Evolutionary conservation across 768 basidiomycete species (phyloP).

Genomic region (Chlorophyllum brunneum): DNA sequence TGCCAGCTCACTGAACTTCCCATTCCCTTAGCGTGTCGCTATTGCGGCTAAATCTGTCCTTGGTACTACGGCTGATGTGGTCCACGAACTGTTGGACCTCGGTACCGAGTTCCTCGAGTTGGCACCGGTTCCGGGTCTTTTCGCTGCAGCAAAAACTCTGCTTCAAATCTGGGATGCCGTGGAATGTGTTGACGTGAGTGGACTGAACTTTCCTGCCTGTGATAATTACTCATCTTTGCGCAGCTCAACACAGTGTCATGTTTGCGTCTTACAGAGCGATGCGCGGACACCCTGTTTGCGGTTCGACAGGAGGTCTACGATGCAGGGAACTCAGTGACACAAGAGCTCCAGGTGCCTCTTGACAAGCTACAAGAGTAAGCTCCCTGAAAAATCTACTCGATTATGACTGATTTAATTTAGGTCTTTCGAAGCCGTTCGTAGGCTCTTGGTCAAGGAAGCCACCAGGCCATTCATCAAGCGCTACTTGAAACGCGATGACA

Average conservation of each 20-base stretch:
- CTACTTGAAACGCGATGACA: slow-evolving; percentile 72
- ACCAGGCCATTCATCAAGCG: slow-evolving; percentile 74
- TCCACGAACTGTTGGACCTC: slow-evolving; percentile 32
- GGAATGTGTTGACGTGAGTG: slow-evolving; percentile 50
- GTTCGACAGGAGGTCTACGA: slow-evolving; percentile 49
- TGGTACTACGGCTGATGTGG: slow-evolving; percentile 29
- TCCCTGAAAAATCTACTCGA: too few species aligned
- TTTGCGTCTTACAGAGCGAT: slow-evolving; percentile 57
- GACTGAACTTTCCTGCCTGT: not conserved
- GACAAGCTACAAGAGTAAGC: slow-evolving; percentile 39
- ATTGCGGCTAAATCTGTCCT: slow-evolving; percentile 29
- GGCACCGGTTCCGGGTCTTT: slow-evolving; percentile 49
- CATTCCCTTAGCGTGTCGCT: slow-evolving; percentile 26
- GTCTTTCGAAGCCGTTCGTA: slow-evolving; percentile 9
- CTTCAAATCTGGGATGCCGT: slow-evolving; percentile 54
- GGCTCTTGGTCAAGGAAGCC: slow-evolving; percentile 34
- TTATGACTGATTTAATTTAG: not conserved
- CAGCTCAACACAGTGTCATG: slow-evolving; percentile 56
- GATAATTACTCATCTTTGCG: not conserved
- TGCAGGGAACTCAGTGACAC: slow-evolving; percentile 37
- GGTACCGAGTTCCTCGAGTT: slow-evolving; percentile 36
- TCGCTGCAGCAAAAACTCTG: slow-evolving; percentile 42
- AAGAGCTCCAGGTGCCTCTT: slow-evolving; percentile 44
- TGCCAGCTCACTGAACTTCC: not conserved
- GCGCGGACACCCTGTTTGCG: slow-evolving; percentile 52